Evolutionary conservation across 2,329 filamentous ascomycete species (phyloP).

Genomic region (Aspergillus costaricaensis): DNA sequence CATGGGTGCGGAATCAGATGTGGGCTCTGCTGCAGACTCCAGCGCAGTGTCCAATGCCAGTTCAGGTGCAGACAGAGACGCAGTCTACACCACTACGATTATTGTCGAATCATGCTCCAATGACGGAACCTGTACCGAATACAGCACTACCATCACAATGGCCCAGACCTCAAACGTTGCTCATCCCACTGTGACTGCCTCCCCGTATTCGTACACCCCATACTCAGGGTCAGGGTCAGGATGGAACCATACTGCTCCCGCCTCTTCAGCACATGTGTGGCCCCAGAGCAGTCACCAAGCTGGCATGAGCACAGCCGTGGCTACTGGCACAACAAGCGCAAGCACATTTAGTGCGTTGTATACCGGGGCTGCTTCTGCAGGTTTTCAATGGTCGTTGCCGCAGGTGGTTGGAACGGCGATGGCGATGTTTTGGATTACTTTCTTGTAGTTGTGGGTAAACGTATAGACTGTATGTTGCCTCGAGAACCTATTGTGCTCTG

Average conservation of each 20-base stretch:
- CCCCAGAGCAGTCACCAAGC: background rate
- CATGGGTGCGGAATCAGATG: background rate
- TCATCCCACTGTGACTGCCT: background rate
- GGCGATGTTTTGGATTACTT: background rate
- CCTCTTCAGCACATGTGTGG: background rate
- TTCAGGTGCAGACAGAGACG: background rate
- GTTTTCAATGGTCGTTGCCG: background rate
- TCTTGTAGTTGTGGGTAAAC: background rate
- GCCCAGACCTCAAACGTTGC: background rate
- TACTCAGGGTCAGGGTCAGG: background rate
- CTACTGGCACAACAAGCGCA: background rate
- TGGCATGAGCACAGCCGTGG: background rate
- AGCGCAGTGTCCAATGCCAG: background rate
- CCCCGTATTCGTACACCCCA: background rate
- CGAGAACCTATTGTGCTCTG: too few relatives aligned
- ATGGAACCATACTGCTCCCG: background rate
- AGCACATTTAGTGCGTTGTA: background rate
- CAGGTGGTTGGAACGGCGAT: background rate
- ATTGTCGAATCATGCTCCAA: conserved; percentile 18
- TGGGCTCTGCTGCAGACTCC: background rate
- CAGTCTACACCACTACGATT: conserved; percentile 16
- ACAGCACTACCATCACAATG: conserved; percentile 22
- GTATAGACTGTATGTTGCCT: too few relatives aligned
- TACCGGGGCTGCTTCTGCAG: background rate
- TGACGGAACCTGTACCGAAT: conserved; percentile 17